phyloP scores from a whole-genome alignment of 768 basidiomycete species.

The Rhizopogon vulgaris region DNA sequence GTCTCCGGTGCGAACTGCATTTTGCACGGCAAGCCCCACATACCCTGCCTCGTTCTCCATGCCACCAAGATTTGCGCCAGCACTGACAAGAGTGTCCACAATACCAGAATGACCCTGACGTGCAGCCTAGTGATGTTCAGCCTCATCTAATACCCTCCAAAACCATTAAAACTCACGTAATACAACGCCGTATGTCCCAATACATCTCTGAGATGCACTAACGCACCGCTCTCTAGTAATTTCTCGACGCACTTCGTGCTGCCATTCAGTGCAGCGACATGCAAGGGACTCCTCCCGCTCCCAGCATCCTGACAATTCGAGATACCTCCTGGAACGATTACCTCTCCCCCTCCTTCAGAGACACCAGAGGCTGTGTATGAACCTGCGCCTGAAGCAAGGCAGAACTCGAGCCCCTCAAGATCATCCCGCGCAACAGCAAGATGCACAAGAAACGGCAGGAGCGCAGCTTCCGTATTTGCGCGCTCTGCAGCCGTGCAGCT shows the following conservation, averaged over 20 bases:
- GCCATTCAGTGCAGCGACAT: slow-evolving; percentile 73
- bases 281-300: slow-evolving; percentile 71
- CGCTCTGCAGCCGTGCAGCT: slow-evolving; percentile 75
- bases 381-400: slow-evolving; percentile 27
- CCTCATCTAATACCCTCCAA: not conserved
- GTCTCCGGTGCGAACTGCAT: slow-evolving; percentile 36
- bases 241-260: slow-evolving; percentile 34
- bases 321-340: slow-evolving; percentile 53
- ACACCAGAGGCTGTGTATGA: slow-evolving; percentile 18
- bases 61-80: slow-evolving; percentile 71
- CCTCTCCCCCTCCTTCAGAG: slow-evolving; percentile 12
- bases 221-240: slow-evolving; percentile 66
- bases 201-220: slow-evolving; percentile 75
- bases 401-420: slow-evolving; percentile 52
- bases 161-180: slow-evolving; percentile 44
- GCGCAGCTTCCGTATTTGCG: slow-evolving; percentile 56
- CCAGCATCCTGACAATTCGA: slow-evolving; percentile 68
- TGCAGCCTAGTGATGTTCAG: slow-evolving; percentile 48
- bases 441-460: slow-evolving; percentile 75
- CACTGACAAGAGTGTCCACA: slow-evolving; percentile 60
- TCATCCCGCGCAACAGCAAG: slow-evolving; percentile 73
- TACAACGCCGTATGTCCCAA: slow-evolving; percentile 83
- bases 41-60: slow-evolving; percentile 57
- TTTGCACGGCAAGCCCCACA: slow-evolving; percentile 39
- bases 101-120: slow-evolving; percentile 58